Conservation (phyloP, 495 filamentous ascomycete species). For the Podospora appendiculata region DNA sequence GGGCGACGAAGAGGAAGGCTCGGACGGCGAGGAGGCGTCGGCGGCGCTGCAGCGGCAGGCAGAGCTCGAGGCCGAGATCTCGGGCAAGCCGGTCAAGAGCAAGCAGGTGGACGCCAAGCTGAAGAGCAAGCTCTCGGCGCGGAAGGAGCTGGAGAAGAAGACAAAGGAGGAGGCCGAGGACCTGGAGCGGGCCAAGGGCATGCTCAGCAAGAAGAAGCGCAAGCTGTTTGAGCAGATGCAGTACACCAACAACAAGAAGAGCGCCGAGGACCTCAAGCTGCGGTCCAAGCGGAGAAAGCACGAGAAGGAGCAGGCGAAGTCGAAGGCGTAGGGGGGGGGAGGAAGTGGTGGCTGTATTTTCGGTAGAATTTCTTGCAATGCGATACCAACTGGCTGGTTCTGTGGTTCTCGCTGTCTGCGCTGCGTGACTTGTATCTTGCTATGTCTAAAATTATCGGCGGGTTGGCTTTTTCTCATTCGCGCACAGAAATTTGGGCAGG, state of each 20-base stretch:
- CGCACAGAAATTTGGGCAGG: too few relatives aligned
- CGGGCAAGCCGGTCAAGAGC: slow-evolving; percentile 38
- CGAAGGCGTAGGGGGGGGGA: slow-evolving; percentile 6
- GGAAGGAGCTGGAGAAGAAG: slow-evolving; percentile 64
- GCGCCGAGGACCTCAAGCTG: slow-evolving; percentile 64
- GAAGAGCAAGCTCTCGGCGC: slow-evolving; percentile 52
- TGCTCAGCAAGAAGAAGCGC: slow-evolving; percentile 87
- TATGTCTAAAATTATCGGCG: too few relatives aligned
- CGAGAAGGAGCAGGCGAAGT: slow-evolving; percentile 54
- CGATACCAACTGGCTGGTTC: too few relatives aligned
- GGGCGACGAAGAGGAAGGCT: slow-evolving; percentile 28
- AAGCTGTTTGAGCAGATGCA: slow-evolving; percentile 90
- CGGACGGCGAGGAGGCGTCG: slow-evolving; percentile 42
- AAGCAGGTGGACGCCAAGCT: slow-evolving; percentile 41
- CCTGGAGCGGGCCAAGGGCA: slow-evolving; percentile 79
- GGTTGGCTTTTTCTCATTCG: too few relatives aligned
- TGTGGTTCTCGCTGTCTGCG: too few relatives aligned
- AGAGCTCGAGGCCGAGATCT: slow-evolving; percentile 87
- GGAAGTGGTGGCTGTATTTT: too few relatives aligned
- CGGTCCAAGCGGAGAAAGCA: slow-evolving; percentile 81
- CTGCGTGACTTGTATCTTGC: too few relatives aligned
- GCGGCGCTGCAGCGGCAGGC: slow-evolving; percentile 56
- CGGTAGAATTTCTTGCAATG: too few relatives aligned
- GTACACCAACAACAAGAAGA: slow-evolving; percentile 78
- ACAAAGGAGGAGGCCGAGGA: slow-evolving; percentile 71